These are phyloP conservation scores for Myochromella boudieri DNA, from an alignment of 768 basidiomycete species.

Conservation along the genomic window DNA sequence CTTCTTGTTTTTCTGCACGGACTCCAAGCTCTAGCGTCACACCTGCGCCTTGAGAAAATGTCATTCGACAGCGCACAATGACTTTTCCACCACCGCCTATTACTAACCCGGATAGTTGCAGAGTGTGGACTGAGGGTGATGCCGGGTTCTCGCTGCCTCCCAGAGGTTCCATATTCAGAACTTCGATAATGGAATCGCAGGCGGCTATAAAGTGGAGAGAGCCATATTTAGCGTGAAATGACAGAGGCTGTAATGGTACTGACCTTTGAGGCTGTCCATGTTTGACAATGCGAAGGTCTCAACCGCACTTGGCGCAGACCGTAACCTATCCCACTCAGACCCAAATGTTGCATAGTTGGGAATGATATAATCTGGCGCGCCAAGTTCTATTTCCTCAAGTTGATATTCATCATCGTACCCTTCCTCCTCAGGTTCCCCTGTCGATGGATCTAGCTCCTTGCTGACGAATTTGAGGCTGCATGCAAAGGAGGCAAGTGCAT, in stretches of 20 bases:
- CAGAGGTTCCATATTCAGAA: constrained; percentile 95
- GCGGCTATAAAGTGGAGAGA: constrained; percentile 59
- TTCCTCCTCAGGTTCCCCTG: constrained; percentile 93
- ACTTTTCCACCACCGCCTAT: constrained; percentile 96
- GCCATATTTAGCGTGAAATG: constrained; percentile 13
- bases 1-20: constrained; percentile 87
- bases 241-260: constrained; percentile 25
- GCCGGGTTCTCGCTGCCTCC: constrained; percentile 86
- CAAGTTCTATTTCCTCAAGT: constrained; percentile 92
- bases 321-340: constrained; percentile 93
- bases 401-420: constrained; percentile 99
- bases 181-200: constrained; percentile 93
- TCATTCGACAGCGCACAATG: constrained; percentile 93
- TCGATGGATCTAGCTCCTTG: constrained; percentile 96
- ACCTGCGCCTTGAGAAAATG: constrained; percentile 83
- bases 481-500: constrained; percentile 80
- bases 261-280: constrained; percentile 93
- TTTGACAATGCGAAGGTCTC: constrained; percentile 93
- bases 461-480: constrained; percentile 93
- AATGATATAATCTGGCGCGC: constrained; percentile 92
- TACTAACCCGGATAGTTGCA: constrained; percentile 90
- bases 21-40: constrained; percentile 92
- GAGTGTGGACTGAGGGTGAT: constrained; percentile 86
- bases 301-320: constrained; percentile 71
- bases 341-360: constrained; percentile 93